Conservation (phyloP, 306 rosid genomes). For the Gastrolobium villosum region DNA sequence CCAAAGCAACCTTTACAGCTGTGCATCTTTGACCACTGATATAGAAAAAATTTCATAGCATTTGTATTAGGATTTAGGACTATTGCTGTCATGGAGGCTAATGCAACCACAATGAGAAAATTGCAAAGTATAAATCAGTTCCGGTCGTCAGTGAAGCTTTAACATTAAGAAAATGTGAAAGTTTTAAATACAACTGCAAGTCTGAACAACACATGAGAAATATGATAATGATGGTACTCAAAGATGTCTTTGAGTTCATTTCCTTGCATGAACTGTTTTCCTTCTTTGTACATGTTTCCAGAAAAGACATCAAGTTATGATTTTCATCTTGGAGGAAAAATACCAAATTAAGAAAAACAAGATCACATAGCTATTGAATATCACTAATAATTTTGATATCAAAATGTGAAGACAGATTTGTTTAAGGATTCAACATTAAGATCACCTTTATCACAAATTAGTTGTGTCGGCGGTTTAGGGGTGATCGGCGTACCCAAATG, state of each 20-base stretch:
- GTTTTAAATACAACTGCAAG: not conserved
- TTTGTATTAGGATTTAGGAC: constrained; percentile 16
- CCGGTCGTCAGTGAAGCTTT: not conserved
- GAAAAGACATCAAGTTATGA: constrained; percentile 7
- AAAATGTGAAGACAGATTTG: not conserved
- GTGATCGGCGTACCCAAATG: too few relatives aligned
- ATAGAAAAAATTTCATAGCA: constrained; percentile 23
- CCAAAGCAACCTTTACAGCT: constrained; percentile 83
- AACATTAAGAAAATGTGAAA: not conserved
- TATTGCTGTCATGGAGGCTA: constrained; percentile 5
- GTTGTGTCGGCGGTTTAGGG: too few relatives aligned
- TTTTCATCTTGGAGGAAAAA: not conserved
- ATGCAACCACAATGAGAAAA: constrained; percentile 22
- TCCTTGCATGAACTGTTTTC: not conserved
- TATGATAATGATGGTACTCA: constrained; percentile 3
- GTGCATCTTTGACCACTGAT: constrained; percentile 95
- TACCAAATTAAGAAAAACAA: not conserved
- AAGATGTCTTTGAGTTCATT: not conserved
- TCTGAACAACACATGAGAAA: not conserved
- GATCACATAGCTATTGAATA: constrained; percentile 1
- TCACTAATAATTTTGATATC: not conserved
- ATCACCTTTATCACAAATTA: too few relatives aligned
- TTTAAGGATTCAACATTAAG: not conserved
- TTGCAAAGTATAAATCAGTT: not conserved
- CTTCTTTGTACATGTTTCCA: not conserved